Evolutionary conservation across 192 early-diverging fungal genomes (phyloP), one percentile per base, ranked within the genome.

Genomic region (Coemansia sp.): DNA sequence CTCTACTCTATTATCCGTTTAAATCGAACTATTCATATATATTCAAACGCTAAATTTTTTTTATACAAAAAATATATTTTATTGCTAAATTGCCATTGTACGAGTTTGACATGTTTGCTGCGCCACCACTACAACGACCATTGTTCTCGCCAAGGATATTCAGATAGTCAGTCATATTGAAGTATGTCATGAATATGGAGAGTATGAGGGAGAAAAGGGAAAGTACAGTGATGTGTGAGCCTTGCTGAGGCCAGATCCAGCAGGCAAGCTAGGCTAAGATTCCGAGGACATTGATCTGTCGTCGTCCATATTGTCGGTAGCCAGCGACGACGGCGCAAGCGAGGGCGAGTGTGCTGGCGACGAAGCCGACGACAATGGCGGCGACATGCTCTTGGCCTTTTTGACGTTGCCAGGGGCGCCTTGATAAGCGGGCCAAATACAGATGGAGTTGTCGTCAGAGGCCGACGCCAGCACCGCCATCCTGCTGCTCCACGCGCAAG

Each of bases 371-470:
- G 8, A 46, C 46, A 35, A 38, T 16, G 49, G 13, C 5, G 46
- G 30, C 44, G 38, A 26, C 37, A 35, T 11, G 21, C 8, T 17
- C 10, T 61, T 61, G 59, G 68, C 9, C 28, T 66, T 64, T 7
- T 57, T 32, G 19, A 71, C 43, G 37, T 67, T 58, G 69, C 80
- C 74, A 17, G 72, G 80, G 6, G 80, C 80, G 38, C 80, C 80
- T 39, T 72, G 62, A 52, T 75, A 77, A 0, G 80, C 80, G 2
- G 80, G 80, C 80, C 80, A 82, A 44, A 82, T 72, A 60, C 75
- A 72, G 17, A 82, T 75, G 1, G 75, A 75, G 59, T 72, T 82
- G 72, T 82, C 80, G 33, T 82, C 80, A 5, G 80, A 74, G 7
- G 74, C 72, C 2, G 80, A 77, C 13, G 75, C 80, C 60, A 82